These are phyloP conservation scores for Paramecium sonneborni DNA, from an alignment of 73 alveolate genomes.

Conservation along the genomic window DNA sequence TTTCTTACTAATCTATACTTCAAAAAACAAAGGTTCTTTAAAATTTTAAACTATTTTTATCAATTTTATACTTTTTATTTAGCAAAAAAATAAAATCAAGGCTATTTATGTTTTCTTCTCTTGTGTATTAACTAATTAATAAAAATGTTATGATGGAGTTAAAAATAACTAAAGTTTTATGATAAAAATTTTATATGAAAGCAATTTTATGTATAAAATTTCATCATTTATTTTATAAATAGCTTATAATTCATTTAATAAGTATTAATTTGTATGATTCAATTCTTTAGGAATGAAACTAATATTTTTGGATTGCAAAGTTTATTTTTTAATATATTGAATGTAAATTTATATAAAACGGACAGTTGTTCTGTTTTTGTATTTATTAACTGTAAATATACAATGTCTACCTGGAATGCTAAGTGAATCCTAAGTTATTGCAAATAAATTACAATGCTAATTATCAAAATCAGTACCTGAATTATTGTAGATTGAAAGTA, in stretches of 20 bases:
- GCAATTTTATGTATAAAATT: background rate
- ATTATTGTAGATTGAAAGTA: background rate
- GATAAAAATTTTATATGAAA: background rate
- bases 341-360: background rate
- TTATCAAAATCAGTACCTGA: background rate
- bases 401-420: background rate
- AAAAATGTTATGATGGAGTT: background rate
- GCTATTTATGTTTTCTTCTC: too few species aligned
- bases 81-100: background rate
- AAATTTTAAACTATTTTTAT: background rate
- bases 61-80: background rate
- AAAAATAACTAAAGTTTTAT: background rate
- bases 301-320: background rate
- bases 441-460: background rate
- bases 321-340: background rate
- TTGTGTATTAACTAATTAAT: too few species aligned
- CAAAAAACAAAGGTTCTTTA: background rate
- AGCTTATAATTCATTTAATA: background rate
- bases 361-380: background rate
- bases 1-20: background rate
- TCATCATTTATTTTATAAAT: background rate
- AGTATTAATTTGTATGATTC: background rate
- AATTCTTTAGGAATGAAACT: background rate
- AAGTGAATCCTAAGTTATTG: background rate
- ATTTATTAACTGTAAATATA: background rate